Evolutionary conservation across 305 asterid species (phyloP).

Genomic region (Vinca major): DNA sequence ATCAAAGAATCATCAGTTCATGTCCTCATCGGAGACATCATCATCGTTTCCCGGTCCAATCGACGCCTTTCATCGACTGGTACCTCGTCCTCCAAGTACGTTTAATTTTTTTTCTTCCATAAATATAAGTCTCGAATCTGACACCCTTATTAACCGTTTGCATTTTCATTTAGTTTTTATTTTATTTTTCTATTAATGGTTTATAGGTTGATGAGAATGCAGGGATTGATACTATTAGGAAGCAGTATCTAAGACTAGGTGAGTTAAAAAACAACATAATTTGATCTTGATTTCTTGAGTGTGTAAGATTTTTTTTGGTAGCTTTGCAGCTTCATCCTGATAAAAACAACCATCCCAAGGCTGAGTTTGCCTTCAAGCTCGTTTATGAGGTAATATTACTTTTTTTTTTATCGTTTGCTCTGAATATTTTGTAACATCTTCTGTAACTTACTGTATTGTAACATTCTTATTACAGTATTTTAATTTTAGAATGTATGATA

Average conservation of each 20-base stretch:
- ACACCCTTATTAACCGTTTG: neutral
- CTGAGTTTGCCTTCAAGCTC: slow-evolving; percentile 73
- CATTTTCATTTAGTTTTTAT: neutral
- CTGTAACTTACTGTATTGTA: too few relatives aligned
- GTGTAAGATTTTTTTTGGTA: slow-evolving; percentile 17
- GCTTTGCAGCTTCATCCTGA: slow-evolving; percentile 82
- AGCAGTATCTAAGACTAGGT: slow-evolving; percentile 63
- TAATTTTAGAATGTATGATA: too few relatives aligned
- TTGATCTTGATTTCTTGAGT: slow-evolving; percentile 5
- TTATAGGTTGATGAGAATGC: slow-evolving; percentile 58
- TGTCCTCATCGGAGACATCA: slow-evolving; percentile 32
- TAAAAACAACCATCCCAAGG: slow-evolving; percentile 72
- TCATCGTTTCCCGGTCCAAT: slow-evolving; percentile 11
- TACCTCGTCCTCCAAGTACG: slow-evolving; percentile 57
- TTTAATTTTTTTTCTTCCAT: neutral
- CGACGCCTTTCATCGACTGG: slow-evolving; percentile 45
- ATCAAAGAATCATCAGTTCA: slow-evolving; percentile 19
- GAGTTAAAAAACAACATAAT: slow-evolving; percentile 6
- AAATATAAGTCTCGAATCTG: slow-evolving; percentile 7
- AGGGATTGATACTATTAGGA: slow-evolving; percentile 34
- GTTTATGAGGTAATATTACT: slow-evolving; percentile 37
- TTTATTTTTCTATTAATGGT: slow-evolving; percentile 1
- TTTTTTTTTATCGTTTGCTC: too few relatives aligned
- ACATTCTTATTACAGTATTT: too few relatives aligned
- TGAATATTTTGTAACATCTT: too few relatives aligned